Conservation (phyloP, 345 rosid species). For the Excoecaria cochinchinensis region DNA sequence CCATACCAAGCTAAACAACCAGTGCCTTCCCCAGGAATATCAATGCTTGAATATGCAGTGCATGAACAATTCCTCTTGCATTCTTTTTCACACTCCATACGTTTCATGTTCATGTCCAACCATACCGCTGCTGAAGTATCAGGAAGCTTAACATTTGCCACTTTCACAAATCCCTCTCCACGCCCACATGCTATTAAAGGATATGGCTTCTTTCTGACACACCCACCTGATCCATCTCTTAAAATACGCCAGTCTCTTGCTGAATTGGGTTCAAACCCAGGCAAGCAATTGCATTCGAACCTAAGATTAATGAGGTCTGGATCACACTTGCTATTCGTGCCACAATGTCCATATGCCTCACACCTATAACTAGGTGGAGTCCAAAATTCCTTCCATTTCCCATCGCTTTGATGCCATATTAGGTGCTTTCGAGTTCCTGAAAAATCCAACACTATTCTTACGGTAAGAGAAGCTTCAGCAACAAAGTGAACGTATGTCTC, state of each 20-base stretch:
- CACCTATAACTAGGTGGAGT: background rate
- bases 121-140: background rate
- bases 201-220: background rate
- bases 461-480: background rate
- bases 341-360: conserved; percentile 9
- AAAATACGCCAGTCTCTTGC: background rate
- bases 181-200: background rate
- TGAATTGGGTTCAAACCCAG: conserved; percentile 9
- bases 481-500: background rate
- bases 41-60: background rate
- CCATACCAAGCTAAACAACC: conserved; percentile 19
- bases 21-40: background rate
- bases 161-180: conserved; percentile 11
- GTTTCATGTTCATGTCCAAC: background rate
- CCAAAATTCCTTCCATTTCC: conserved; percentile 1
- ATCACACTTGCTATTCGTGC: conserved; percentile 1
- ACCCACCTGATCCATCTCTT: conserved; percentile 8
- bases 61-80: conserved; percentile 12
- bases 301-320: background rate
- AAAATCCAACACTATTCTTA: background rate
- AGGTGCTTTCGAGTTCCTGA: background rate
- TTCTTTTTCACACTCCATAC: background rate
- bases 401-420: background rate
- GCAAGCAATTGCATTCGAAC: conserved; percentile 19
- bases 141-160: conserved; percentile 8